Conservation (phyloP, 2,329 filamentous ascomycete species). For the Trichoderma sp. region DNA sequence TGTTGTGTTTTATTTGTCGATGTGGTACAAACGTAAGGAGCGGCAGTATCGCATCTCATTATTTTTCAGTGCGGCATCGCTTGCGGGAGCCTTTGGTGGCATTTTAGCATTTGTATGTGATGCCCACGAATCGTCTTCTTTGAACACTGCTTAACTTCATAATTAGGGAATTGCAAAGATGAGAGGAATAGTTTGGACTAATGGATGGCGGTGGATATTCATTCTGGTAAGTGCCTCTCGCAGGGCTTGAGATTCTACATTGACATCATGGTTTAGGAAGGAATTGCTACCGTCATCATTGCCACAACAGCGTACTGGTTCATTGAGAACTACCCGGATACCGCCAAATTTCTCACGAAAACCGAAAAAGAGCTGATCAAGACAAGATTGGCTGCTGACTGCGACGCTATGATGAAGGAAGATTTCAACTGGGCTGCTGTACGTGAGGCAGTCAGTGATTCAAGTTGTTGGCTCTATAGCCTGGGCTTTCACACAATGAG, state of each 20-base stretch:
- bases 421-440: slow-evolving; percentile 71
- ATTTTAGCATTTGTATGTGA: slow-evolving; percentile 56
- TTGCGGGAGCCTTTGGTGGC: slow-evolving; percentile 61
- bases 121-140: neutral
- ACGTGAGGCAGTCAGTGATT: slow-evolving; percentile 63
- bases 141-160: neutral
- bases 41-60: slow-evolving; percentile 59
- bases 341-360: slow-evolving; percentile 59
- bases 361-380: slow-evolving; percentile 62
- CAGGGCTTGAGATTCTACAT: neutral
- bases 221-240: slow-evolving; percentile 51
- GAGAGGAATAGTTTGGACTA: slow-evolving; percentile 54
- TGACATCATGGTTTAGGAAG: slow-evolving; percentile 47
- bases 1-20: slow-evolving; percentile 55
- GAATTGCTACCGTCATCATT: slow-evolving; percentile 58
- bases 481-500: slow-evolving; percentile 74
- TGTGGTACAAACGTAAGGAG: slow-evolving; percentile 61
- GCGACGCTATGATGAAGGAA: slow-evolving; percentile 71
- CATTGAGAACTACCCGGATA: slow-evolving; percentile 68
- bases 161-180: slow-evolving; percentile 58
- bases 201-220: slow-evolving; percentile 64
- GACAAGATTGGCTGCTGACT: slow-evolving; percentile 66
- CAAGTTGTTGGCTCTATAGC: slow-evolving; percentile 74
- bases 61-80: slow-evolving; percentile 59
- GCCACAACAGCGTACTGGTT: slow-evolving; percentile 58